Evolutionary conservation across 768 basidiomycete species (phyloP).

Genomic region (Russula lepida): DNA sequence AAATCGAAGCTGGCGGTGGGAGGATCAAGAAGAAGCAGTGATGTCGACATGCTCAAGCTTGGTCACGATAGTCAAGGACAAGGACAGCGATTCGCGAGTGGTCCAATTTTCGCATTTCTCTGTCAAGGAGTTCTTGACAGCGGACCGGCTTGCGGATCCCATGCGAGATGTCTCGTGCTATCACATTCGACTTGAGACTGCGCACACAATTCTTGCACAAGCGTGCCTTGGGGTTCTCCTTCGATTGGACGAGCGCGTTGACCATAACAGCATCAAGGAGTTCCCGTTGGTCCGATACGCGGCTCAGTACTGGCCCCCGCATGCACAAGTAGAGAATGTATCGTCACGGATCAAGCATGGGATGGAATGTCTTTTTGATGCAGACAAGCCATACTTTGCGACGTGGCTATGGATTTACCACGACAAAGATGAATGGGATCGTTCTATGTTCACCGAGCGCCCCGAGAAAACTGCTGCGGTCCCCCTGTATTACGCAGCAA

Average conservation of each 20-base stretch:
- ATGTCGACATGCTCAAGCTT: neutral
- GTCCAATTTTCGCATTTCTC: neutral
- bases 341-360: neutral
- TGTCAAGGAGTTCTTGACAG: neutral
- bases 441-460: neutral
- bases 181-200: neutral
- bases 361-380: neutral
- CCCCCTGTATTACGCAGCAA: neutral
- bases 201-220: neutral
- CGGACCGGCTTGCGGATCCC: neutral
- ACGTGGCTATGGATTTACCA: neutral
- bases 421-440: neutral
- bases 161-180: neutral
- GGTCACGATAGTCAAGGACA: neutral
- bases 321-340: neutral
- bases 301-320: neutral
- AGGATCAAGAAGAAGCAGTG: neutral
- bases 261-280: neutral
- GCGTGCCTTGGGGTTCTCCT: neutral
- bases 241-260: neutral
- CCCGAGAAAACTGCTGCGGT: neutral
- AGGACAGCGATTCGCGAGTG: neutral
- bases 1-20: neutral
- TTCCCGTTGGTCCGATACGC: neutral
- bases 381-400: neutral